Conservation (phyloP, 2,329 filamentous ascomycete species). For the Zymoseptoria crescenta region DNA sequence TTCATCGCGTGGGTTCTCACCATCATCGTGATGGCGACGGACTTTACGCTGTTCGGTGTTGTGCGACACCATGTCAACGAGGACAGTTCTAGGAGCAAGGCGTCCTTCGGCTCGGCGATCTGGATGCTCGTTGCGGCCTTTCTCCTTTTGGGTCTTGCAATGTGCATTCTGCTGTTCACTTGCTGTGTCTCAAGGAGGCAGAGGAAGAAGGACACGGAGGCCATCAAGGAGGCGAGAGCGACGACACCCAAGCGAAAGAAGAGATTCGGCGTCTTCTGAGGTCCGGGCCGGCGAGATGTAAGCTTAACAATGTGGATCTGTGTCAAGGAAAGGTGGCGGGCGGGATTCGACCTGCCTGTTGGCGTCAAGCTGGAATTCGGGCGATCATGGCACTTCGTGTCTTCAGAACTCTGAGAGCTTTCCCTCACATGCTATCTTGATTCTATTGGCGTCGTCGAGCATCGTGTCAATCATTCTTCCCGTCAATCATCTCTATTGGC, state of each 20-base stretch:
- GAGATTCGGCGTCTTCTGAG: conserved; percentile 11
- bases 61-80: conserved; percentile 48
- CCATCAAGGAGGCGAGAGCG: conserved; percentile 5
- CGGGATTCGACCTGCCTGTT: neutral
- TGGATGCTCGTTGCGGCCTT: conserved; percentile 54
- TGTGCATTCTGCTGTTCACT: conserved; percentile 52
- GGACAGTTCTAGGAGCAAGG: conserved; percentile 30
- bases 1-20: conserved; percentile 45
- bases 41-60: conserved; percentile 51
- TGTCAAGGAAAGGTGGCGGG: neutral
- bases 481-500: neutral
- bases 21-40: conserved; percentile 44
- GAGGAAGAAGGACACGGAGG: conserved; percentile 10
- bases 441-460: neutral
- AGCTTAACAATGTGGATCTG: neutral
- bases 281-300: neutral
- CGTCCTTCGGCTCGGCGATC: conserved; percentile 47
- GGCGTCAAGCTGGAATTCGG: neutral
- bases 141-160: conserved; percentile 48
- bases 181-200: conserved; percentile 19
- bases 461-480: neutral
- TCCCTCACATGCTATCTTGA: neutral
- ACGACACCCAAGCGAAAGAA: conserved; percentile 5
- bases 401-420: neutral
- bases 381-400: neutral